Evolutionary conservation across 1,284 basidiomycete genomes (phyloP), one percentile per base, ranked within the genome.

Genomic region (Cryptococcus hybrid): DNA sequence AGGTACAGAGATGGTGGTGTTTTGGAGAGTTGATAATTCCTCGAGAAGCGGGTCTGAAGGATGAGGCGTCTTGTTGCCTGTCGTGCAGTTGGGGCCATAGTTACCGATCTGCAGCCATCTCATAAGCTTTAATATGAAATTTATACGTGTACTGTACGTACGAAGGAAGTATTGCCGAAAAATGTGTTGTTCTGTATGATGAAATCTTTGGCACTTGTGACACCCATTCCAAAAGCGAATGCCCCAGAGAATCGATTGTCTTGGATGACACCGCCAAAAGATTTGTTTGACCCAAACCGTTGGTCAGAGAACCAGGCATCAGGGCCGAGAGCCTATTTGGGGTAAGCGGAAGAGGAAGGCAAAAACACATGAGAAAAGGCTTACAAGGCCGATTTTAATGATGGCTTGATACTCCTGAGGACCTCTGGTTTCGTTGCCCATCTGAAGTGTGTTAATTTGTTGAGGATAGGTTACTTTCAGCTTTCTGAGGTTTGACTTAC

Each of bases 231-330:
- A 52, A 67, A 73, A 4, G 70, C 65, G 50, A 79, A 75, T 5
- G 87, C 88, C 7, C 89, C 89, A 8, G 84, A 83, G 51, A 92
- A 78, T 34, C 76, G 73, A 77, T 93, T 92, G 73, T 85, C 79
- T 36, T 79, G 67, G 15, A 92, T 85, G 1, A 80, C 81, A 6
- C 84, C 89, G 45, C 84, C 85, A 30, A 64, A 73, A 64, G 83
- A 85, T 61, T 85, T 80, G 66, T 88, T 88, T 54, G 78, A 80
- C 39, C 81, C 81, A 65, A 82, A 88, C 56, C 78, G 73, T 54
- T 53, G 54, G 37, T 61, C 60, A 37, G 60, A 61, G 62, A 89
- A 91, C 89, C 89, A 92, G 3, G 84, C 85, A 15, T 84, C 83
- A 7, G 89, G 88, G 5, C 89, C 89, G 39, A 91, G 83, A 18